Percentiles rank a stretch among this genome's conserved stretches.
phyloP scores from a whole-genome alignment of 345 rosid species.

The Abelmoschus esculentus region DNA sequence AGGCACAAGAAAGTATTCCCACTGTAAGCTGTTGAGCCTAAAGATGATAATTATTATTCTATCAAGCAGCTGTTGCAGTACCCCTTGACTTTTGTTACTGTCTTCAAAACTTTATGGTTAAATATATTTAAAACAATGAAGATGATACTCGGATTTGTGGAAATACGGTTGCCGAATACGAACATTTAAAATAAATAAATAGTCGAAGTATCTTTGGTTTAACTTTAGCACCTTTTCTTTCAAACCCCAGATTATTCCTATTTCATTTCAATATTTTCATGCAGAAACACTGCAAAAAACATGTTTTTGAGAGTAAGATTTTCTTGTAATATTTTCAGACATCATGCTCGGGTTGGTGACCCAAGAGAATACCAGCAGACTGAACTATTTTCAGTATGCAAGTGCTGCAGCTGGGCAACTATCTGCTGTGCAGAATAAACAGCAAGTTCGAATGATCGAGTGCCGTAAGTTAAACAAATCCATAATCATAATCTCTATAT shows the following conservation, averaged over 20 bases:
- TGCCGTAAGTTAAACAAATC: constrained; percentile 50
- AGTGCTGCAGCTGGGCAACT: constrained; percentile 52
- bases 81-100: background rate
- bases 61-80: background rate
- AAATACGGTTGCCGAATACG: too few species aligned
- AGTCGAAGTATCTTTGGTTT: too few species aligned
- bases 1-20: constrained; percentile 83
- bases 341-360: background rate
- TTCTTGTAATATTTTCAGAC: background rate
- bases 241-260: background rate
- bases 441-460: constrained; percentile 44
- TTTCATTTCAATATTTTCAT: background rate
- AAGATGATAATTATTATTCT: background rate
- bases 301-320: background rate
- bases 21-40: constrained; percentile 23
- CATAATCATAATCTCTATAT: constrained; percentile 42
- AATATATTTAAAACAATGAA: too few species aligned
- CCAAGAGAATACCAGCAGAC: background rate
- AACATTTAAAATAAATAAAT: too few species aligned
- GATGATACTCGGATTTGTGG: too few species aligned
- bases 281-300: background rate
- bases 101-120: too few species aligned
- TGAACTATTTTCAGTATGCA: constrained; percentile 26
- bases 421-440: constrained; percentile 40
- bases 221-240: background rate